These are phyloP conservation scores for Apiospora arundinis DNA, from an alignment of 2,329 filamentous ascomycete species.

Conservation along the genomic window DNA sequence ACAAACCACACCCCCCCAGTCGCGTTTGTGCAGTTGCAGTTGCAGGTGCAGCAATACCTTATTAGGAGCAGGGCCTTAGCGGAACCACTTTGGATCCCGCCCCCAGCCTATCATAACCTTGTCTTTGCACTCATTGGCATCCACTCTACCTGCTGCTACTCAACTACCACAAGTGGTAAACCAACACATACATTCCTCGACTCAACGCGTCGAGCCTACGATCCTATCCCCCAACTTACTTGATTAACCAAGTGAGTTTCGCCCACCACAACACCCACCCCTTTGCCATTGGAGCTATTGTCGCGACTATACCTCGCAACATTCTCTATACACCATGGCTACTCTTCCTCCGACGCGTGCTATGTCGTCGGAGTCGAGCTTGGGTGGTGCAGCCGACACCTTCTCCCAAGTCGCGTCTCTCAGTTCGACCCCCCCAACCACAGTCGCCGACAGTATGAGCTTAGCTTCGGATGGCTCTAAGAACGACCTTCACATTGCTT, in stretches of 20 bases:
- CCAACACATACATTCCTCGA: constrained; percentile 18
- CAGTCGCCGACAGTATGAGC: constrained; percentile 67
- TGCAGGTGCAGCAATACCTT: not conserved
- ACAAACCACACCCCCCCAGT: constrained; percentile 9
- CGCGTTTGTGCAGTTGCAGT: constrained; percentile 18
- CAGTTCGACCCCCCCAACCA: constrained; percentile 71
- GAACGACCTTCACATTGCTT: constrained; percentile 63
- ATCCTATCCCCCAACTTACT: not conserved
- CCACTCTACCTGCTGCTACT: constrained; percentile 5
- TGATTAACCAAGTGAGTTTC: not conserved
- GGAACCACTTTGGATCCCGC: constrained; percentile 15
- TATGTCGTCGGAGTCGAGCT: constrained; percentile 43
- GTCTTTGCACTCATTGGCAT: constrained; percentile 1
- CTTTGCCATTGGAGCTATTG: constrained; percentile 22
- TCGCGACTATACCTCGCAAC: constrained; percentile 22
- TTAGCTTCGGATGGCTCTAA: constrained; percentile 64
- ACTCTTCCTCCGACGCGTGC: constrained; percentile 40
- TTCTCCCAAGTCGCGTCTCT: constrained; percentile 61
- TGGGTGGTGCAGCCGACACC: constrained; percentile 43
- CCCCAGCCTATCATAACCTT: constrained; percentile 15
- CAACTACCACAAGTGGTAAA: constrained; percentile 15
- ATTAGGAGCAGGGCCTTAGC: not conserved
- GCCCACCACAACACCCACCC: not conserved
- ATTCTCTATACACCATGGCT: constrained; percentile 23
- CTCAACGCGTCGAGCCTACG: constrained; percentile 17